Conservation (phyloP, 139 green algal species). For the Volvox reticuliferus region DNA sequence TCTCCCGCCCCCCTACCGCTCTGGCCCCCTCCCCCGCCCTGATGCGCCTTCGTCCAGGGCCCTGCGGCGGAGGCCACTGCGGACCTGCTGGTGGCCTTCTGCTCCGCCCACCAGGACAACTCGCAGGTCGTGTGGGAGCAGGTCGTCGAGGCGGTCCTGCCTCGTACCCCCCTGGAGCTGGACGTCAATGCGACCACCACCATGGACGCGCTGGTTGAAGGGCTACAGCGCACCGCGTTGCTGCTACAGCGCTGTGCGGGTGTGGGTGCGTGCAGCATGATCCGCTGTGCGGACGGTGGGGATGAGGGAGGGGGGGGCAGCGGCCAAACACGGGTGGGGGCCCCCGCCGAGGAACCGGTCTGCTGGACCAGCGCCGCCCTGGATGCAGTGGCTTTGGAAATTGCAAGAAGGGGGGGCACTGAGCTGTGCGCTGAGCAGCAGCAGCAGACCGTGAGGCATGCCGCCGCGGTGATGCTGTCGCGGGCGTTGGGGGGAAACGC, state of each 20-base stretch:
- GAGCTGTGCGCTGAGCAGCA: background rate
- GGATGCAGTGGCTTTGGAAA: background rate
- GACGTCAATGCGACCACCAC: background rate
- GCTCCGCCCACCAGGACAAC: background rate
- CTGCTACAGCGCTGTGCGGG: conserved; percentile 11
- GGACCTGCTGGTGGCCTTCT: conserved; percentile 42
- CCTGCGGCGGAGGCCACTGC: conserved; percentile 23
- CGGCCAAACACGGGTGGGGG: background rate
- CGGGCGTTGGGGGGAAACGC: conserved; percentile 37
- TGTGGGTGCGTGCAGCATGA: no score
- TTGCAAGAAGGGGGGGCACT: background rate
- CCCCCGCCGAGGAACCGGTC: background rate
- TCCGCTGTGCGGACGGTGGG: background rate
- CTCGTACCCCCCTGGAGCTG: background rate
- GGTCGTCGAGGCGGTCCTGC: background rate
- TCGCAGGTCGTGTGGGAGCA: background rate
- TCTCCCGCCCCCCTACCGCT: background rate
- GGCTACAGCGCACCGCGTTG: conserved; percentile 23
- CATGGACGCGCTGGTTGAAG: background rate
- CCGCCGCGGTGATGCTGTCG: conserved; percentile 15
- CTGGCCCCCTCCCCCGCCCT: no score
- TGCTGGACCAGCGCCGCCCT: background rate
- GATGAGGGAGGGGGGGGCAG: background rate
- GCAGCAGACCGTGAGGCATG: background rate
- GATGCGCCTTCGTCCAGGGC: no score